Evolutionary conservation across 192 early-diverging fungal genomes (phyloP), one percentile per base, ranked within the genome.

Genomic region (Entomortierella parvispora): DNA sequence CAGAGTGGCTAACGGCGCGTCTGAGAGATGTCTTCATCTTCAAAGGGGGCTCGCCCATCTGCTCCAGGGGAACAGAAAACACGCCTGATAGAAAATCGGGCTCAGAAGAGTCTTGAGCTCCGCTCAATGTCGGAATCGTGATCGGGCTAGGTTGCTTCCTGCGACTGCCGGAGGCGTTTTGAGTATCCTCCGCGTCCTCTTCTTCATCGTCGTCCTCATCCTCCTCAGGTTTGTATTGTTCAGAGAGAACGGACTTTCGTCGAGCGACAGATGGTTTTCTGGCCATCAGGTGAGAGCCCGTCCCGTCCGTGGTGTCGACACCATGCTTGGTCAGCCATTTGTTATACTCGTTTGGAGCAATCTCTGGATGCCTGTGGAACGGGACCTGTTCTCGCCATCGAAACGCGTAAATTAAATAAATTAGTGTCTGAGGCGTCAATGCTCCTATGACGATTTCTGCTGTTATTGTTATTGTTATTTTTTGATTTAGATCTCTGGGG

Each of bases 331-430:
- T 51, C 50, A 82, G 60, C 81, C 81, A 82, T 31, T 62, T 82
- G 33, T 72, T 79, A 60, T 79, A 82, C 62, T 79, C 81, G 62
- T 82, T 82, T 34, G 81, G 81, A 11, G 81, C 81, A 70, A 82
- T 82, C 46, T 82, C 81, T 32, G 81, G 81, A 46, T 82, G 81
- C 28, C 74, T 52, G 60, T 82, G 81, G 57, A 79, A 77, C 31
- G 81, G 81, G 47, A 77, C 74, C 74, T 77, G 37, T 40, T 40
- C 12, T 40, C 12, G 5, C 12, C 37, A 12, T 12, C 10, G 22
- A 33, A 32, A 37, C 10, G 32, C 34, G 4, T 56, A 0, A 34
- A 29, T 22, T 17, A 37, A 18, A n/a, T 20, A 34, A 37, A 22
- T 22, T 28, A 52, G 28, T 22, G 51, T 29, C n/a, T n/a, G n/a